phyloP scores from a whole-genome alignment of 495 filamentous ascomycete species.

The Penicillium canariense region DNA sequence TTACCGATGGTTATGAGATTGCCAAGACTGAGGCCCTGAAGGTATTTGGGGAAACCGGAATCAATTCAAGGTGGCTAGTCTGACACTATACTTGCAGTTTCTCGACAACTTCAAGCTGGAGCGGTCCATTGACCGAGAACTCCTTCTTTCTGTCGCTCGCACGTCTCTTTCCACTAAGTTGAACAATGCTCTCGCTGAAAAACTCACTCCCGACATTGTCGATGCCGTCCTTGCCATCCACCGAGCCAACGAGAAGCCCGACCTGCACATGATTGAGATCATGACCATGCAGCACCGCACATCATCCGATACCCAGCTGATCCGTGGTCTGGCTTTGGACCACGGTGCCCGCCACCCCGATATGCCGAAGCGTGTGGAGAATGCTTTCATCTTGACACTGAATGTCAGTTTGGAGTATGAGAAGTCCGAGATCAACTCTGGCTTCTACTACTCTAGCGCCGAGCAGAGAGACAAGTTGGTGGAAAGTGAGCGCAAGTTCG shows the following conservation, averaged over 20 bases:
- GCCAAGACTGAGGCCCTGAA: constrained; percentile 91
- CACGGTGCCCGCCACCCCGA: constrained; percentile 97
- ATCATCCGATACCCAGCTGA: constrained; percentile 93
- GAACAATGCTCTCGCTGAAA: constrained; percentile 81
- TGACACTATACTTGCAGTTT: constrained; percentile 58
- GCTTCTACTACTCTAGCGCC: constrained; percentile 97
- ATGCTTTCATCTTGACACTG: constrained; percentile 89
- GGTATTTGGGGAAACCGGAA: constrained; percentile 34
- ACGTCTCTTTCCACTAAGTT: constrained; percentile 95
- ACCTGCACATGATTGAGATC: constrained; percentile 98
- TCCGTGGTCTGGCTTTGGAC: constrained; percentile 87
- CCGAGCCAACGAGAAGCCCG: constrained; percentile 82
- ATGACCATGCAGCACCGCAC: constrained; percentile 99
- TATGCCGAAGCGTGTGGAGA: constrained; percentile 95
- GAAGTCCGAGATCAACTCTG: constrained; percentile 98
- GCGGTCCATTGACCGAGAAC: constrained; percentile 85
- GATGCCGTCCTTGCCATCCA: constrained; percentile 96
- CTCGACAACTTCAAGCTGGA: constrained; percentile 90
- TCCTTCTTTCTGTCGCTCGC: constrained; percentile 87
- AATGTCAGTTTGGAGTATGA: constrained; percentile 99
- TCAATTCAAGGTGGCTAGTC: not conserved
- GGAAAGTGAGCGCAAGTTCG: constrained; percentile 92
- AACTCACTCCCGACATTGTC: constrained; percentile 89
- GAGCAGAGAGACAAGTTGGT: constrained; percentile 97
- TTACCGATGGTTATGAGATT: constrained; percentile 97